Conservation (phyloP, 169 alveolate species). For the Plasmodium adleri region DNA sequence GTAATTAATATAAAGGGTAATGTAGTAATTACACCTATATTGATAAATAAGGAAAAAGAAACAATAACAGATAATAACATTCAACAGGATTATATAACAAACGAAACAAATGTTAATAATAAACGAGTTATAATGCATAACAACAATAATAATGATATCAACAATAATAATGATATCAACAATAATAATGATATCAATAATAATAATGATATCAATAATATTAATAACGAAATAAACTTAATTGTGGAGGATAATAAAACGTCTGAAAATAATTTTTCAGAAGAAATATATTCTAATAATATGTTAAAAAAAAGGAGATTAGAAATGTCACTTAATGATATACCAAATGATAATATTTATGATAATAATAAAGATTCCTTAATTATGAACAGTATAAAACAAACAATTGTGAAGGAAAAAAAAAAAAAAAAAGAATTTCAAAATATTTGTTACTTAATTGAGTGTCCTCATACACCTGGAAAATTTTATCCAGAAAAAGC, state of each 20-base stretch:
- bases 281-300: not conserved
- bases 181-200: not conserved
- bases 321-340: not conserved
- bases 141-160: not conserved
- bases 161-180: not conserved
- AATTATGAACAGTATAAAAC: not conserved
- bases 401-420: not conserved
- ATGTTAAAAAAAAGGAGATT: conserved; percentile 14
- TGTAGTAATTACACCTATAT: conserved; percentile 48
- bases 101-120: not conserved
- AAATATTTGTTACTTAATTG: conserved; percentile 72
- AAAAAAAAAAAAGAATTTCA: conserved; percentile 6
- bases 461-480: conserved; percentile 83
- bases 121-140: not conserved
- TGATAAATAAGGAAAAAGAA: conserved; percentile 17
- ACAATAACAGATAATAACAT: not conserved
- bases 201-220: not conserved
- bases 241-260: not conserved
- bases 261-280: not conserved
- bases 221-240: not conserved
- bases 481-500: conserved; percentile 87
- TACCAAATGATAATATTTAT: not conserved
- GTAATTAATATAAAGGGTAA: conserved; percentile 53
- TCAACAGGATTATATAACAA: not conserved
- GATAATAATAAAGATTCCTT: not conserved